These are phyloP conservation scores for Saccharomyces kudriavzevii DNA, from an alignment of 805 yeast species.

Conservation along the genomic window DNA sequence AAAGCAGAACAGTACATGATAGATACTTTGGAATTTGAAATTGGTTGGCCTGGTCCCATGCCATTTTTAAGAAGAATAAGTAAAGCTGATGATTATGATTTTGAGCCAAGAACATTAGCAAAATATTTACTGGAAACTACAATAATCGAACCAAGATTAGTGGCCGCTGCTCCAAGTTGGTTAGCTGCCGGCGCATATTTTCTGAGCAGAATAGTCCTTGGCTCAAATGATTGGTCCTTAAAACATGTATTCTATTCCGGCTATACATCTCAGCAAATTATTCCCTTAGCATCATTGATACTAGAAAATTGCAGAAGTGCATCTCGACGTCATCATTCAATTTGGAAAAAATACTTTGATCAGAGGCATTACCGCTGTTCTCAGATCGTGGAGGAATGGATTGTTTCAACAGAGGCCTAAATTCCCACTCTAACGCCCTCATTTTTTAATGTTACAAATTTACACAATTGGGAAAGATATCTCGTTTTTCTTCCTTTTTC, in stretches of 20 bases:
- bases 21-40: constrained; percentile 77
- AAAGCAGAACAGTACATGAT: constrained; percentile 88
- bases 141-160: constrained; percentile 79
- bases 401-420: constrained; percentile 7
- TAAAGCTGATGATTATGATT: constrained; percentile 93
- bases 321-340: constrained; percentile 55
- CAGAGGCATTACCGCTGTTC: constrained; percentile 70
- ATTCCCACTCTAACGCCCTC: background rate
- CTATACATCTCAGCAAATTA: constrained; percentile 70
- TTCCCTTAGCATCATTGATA: constrained; percentile 62
- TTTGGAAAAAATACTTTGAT: constrained; percentile 79
- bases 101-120: constrained; percentile 81
- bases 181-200: constrained; percentile 87
- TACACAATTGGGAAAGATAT: background rate
- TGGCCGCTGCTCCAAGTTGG: constrained; percentile 87
- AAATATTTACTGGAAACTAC: constrained; percentile 82
- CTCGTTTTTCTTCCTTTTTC: background rate
- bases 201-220: constrained; percentile 62
- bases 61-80: constrained; percentile 82
- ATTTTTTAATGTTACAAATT: background rate
- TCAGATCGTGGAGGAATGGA: constrained; percentile 14
- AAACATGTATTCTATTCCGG: constrained; percentile 82
- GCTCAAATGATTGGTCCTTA: constrained; percentile 71
- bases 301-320: constrained; percentile 55
- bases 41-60: constrained; percentile 98